Evolutionary conservation across 2,329 filamentous ascomycete genomes (phyloP), one percentile per base, ranked within the genome.

Genomic region (Cladosporium cucumerinum): DNA sequence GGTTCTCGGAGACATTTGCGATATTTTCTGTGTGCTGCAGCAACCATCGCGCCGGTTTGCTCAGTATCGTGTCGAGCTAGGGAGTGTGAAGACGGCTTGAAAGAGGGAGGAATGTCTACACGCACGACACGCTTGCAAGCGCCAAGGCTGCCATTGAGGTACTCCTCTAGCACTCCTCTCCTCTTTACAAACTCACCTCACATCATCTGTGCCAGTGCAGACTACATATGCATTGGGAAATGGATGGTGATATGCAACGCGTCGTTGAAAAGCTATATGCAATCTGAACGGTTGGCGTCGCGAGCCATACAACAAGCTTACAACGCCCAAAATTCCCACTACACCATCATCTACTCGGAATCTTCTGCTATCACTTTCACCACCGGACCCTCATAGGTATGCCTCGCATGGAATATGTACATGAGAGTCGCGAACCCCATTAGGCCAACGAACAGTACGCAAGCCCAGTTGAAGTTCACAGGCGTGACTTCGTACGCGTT

Each of bases 391-490:
- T 70, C 58, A 48, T 69, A 70, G 8, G 48, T 51, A 25, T 62
- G n/a, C 21, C 59, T 65, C 3, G 59, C 63, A n/a, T 58, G 30
- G 11, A 62, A 49, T 10, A 66, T 52, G 57, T 69, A 70, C 55
- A 70, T 36, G n/a, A 69, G 39, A 21, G 46, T 60, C 3, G 67
- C 65, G 23, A 69, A 34, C 2, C 26, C 49, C 70, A 72, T 68
- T 2, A 71, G 25, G 5, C 63, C 65, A 2, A 66, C 57, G 55
- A 82, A 82, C 46, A 84, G 78, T 7, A 82, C 74, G n/a, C 77
- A 70, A 32, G 78, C 80, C 81, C 81, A 85, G 70, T 86, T 85
- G 77, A 84, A 84, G 2, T 76, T 78, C 16, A 69, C 69, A 1
- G 76, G 70, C 2, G 57, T 67, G 1, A 81, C 78, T 1, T 73